Evolutionary conservation across 176 grass and related monocot genomes (phyloP).

Genomic region (Bromus sterilis): DNA sequence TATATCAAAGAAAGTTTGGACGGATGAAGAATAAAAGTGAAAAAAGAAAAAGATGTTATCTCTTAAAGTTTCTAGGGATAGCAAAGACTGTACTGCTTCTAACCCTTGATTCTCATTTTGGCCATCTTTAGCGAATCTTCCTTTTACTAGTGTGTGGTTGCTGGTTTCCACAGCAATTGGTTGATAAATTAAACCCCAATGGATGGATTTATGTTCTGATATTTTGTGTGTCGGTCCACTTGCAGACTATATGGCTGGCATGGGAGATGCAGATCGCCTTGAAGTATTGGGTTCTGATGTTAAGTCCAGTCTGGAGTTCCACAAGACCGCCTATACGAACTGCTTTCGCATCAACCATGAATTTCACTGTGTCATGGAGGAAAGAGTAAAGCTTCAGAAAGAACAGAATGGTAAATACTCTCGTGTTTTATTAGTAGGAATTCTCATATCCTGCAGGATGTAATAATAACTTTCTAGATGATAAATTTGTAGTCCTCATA

Average conservation of each 20-base stretch:
- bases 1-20: neutral
- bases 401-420: neutral
- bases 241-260: neutral
- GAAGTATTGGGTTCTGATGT: neutral
- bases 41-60: neutral
- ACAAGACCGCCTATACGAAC: neutral
- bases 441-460: neutral
- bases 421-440: neutral
- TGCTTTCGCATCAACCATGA: neutral
- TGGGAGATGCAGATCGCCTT: neutral
- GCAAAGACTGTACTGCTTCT: neutral
- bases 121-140: neutral
- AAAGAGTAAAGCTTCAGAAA: neutral
- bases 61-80: neutral
- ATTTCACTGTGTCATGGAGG: neutral
- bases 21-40: neutral
- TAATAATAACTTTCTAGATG: neutral
- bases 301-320: neutral
- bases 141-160: neutral
- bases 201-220: neutral
- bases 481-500: neutral
- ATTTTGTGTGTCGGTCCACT: neutral
- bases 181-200: neutral
- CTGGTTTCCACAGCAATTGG: neutral
- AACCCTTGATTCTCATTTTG: neutral